Base-by-base conservation (phyloP, 345 rosid genomes). In the Combretum micranthum region DNA sequence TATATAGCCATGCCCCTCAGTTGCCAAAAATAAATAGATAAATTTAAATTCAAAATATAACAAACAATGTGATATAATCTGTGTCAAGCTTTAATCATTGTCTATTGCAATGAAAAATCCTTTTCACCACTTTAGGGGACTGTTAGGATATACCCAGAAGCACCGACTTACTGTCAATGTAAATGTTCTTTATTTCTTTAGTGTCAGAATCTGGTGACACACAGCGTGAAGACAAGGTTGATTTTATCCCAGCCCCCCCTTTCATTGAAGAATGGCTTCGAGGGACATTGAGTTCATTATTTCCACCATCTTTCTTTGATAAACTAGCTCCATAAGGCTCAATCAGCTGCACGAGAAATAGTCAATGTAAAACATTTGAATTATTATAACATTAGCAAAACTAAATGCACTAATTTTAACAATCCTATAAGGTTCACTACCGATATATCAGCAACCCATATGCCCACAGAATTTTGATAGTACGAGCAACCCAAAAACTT, bases 171-270 rank as follows among this genome's bases (percentile, higher is more conserved):
- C 99, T 75, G 65, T 93, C 99, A 37, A 93, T 79, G 64, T 90
- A 93, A 72, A 93, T 93, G 75, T 83, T 93, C 79, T 93, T 93
- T 57, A 93, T 93, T 62, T 87, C 97, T 62, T 83, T 85, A 18
- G 72, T 62, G 50, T 87, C 92, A 50, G 70, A 82, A 44, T 89
- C 90, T 53, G 90, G 92, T 64, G 96, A 87, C 47, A 68, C 55
- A 48, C 80, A 73, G 53, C 72, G 66, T 49, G 62, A 56, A 47
- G 69, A 62, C 42, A 69, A 42, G 59, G 70, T 60, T 37, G 76
- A 64, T 67, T 81, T 81, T 19, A 70, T 20, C 43, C 63, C 64
- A 68, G 55, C 77, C 63, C 74, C 83, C 25, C 51, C 52, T 80
- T 74, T 77, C 48, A 72, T 75, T 0, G 64, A 74, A 59, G 90